Percentiles rank a stretch among this genome's conserved stretches.
These are phyloP conservation scores for Diaporthe vaccinii DNA, from an alignment of 2,329 filamentous ascomycete genomes.

Conservation along the genomic window DNA sequence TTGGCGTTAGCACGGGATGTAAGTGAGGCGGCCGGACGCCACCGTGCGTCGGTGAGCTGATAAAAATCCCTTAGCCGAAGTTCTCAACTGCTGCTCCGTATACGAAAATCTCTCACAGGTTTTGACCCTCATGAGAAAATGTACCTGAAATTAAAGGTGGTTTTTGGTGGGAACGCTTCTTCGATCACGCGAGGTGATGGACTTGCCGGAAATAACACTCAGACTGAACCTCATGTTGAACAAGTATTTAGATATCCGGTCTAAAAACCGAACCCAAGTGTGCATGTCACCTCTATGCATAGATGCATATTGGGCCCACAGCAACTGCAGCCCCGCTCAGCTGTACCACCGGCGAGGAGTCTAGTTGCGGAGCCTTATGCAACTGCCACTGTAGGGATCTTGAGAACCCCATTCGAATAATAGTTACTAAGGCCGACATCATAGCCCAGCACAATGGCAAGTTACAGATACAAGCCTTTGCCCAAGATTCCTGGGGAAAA, in stretches of 20 bases:
- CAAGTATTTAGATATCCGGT: background rate
- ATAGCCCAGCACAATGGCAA: background rate
- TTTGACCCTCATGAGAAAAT: background rate
- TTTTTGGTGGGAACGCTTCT: background rate
- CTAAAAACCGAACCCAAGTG: background rate
- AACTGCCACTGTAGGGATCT: background rate
- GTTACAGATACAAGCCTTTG: background rate
- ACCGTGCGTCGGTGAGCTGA: background rate
- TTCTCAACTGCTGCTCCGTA: background rate
- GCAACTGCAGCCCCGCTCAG: background rate
- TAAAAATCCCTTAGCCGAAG: background rate
- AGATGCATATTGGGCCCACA: background rate
- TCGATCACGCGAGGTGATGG: background rate
- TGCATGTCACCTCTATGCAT: background rate
- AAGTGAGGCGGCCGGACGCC: slow-evolving; percentile 2
- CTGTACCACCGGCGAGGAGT: background rate
- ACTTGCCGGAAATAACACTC: background rate
- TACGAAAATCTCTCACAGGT: background rate
- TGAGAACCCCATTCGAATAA: background rate
- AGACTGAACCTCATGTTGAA: background rate
- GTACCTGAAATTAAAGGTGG: too few species aligned
- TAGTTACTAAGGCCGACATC: rapidly evolving
- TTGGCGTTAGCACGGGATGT: background rate
- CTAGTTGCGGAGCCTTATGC: background rate
- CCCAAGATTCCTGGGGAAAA: background rate